Conservation (phyloP, 73 alveolate genomes). For the Breviolum minutum region DNA sequence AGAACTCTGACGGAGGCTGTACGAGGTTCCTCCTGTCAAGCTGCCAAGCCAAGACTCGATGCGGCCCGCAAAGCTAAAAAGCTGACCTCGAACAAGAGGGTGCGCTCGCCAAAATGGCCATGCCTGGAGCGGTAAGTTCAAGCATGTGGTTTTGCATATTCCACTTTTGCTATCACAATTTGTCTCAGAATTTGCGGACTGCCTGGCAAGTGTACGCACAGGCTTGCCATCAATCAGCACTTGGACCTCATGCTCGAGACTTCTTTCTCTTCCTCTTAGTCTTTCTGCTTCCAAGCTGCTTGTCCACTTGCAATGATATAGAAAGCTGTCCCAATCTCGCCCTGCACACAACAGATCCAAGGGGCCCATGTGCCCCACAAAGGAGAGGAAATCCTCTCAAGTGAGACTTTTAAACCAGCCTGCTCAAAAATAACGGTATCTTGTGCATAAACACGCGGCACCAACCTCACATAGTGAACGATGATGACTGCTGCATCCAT, state of each 20-base stretch:
- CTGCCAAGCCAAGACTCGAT: neutral
- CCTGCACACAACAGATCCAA: conserved; percentile 1
- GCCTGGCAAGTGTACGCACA: conserved; percentile 85
- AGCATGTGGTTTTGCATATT: neutral
- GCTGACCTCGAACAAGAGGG: conserved; percentile 69
- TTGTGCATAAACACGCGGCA: conserved; percentile 67
- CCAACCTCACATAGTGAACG: conserved; percentile 27
- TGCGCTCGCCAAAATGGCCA: conserved; percentile 81
- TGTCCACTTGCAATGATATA: conserved; percentile 81
- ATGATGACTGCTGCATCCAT: neutral
- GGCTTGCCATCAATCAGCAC: conserved; percentile 57
- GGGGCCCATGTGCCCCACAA: neutral
- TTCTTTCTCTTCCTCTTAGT: neutral
- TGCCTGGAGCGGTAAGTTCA: conserved; percentile 37
- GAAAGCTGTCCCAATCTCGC: conserved; percentile 84
- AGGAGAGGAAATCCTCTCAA: neutral
- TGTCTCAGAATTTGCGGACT: neutral
- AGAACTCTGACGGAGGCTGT: conserved; percentile 51
- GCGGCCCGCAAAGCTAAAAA: too few relatives aligned
- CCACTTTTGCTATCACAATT: neutral
- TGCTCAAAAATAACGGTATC: conserved; percentile 35
- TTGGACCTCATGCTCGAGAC: conserved; percentile 10
- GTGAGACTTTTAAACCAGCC: neutral
- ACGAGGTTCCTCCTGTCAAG: conserved; percentile 48
- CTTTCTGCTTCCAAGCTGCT: neutral